Base-by-base conservation (phyloP, 2,329 filamentous ascomycete species). In the Fusarium sp. region DNA sequence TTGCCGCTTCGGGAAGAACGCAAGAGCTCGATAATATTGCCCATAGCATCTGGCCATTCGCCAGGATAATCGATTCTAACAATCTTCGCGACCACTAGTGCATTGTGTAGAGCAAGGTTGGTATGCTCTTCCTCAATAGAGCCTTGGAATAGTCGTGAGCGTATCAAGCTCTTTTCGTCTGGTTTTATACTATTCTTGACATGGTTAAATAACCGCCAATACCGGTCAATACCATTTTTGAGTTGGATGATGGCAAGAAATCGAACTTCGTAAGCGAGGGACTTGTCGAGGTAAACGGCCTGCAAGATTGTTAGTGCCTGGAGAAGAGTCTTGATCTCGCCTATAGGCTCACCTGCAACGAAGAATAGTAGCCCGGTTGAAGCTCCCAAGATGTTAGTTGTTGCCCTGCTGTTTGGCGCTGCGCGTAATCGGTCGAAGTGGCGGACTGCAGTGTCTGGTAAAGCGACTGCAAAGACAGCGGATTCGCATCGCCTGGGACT, bases 161-260 rank as follows among this genome's bases (percentile, higher is more conserved):
- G 90, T 58, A 99, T 96, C 40, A 87, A 79, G 13, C 87, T 83
- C 81, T 96, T 98, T 78, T 97, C 93, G 23, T 92, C 88, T 32
- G 89, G 88, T 78, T 91, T 90, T 61, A 92, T 88, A 53, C 93
- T 90, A 37, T 92, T 93, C 78, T 84, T 86, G 32, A 79, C 54
- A 62, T 81, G 73, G 37, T 83, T 78, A 87, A 93, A 78, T n/a
- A 82, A 73, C 17, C 96, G 89, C 96, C 96, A 99, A 81, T 94
- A 94, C 79, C 92, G 94, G 79, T 98, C 95, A 81, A 98, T 95
- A 60, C 95, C 96, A 80, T 98, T 98, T 80, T 98, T 98, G 58
- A 99, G 87, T 79, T 97, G 93, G 73, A 98, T 97, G 63, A 98
- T 90, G 59, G 95, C 93, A 14, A 98, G 90, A 77, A 97, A 94